Conservation (phyloP, 176 grass and related monocot genomes). For the Pharus latifolius region DNA sequence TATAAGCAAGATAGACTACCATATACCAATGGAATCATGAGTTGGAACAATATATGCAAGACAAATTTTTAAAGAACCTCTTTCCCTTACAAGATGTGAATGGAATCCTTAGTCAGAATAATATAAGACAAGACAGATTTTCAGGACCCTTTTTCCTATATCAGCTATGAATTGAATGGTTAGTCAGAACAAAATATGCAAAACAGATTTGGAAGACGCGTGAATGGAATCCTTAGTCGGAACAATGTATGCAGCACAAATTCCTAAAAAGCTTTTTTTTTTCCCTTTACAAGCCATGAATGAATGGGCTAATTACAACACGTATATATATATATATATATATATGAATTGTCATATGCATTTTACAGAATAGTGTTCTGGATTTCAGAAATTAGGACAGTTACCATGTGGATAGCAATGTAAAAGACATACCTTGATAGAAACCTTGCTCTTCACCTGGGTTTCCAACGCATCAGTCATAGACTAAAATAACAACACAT, state of each 20-base stretch:
- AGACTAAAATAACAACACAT: slow-evolving; percentile 32
- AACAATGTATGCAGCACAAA: too few relatives aligned
- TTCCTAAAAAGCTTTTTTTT: too few relatives aligned
- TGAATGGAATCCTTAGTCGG: neutral
- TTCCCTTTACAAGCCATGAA: neutral
- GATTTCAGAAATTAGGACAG: neutral
- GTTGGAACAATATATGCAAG: neutral
- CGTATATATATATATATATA: too few relatives aligned
- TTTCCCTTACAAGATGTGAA: neutral
- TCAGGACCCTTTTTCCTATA: neutral
- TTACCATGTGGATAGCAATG: neutral
- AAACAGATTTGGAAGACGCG: too few relatives aligned
- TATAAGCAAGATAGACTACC: neutral
- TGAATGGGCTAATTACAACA: neutral
- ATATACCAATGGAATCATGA: too few relatives aligned
- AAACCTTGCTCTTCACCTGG: slow-evolving; percentile 91
- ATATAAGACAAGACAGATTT: neutral
- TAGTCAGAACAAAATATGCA: neutral
- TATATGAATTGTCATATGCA: too few relatives aligned
- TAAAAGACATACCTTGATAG: slow-evolving; percentile 53
- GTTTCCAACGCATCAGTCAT: slow-evolving; percentile 89
- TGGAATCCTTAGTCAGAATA: neutral
- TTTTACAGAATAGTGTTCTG: neutral
- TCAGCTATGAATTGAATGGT: neutral
- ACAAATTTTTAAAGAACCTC: neutral